phyloP scores from a whole-genome alignment of 2,329 filamentous ascomycete species.

The Microsporum canis region DNA sequence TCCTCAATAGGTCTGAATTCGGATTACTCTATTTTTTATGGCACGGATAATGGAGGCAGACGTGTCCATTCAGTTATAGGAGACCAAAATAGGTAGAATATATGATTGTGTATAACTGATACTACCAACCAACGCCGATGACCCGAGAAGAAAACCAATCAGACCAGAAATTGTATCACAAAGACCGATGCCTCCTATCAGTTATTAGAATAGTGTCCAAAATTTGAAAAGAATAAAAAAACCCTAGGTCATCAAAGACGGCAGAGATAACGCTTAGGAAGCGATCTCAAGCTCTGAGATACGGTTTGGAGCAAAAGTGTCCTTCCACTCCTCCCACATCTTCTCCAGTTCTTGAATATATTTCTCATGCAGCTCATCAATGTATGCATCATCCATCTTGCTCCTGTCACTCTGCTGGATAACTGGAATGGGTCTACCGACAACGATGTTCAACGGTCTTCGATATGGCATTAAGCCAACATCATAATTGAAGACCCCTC shows the following conservation, averaged over 20 bases:
- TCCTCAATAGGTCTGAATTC: neutral
- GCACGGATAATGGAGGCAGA: neutral
- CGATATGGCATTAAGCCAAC: conserved; percentile 93
- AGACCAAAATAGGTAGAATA: neutral
- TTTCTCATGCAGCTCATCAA: conserved; percentile 65
- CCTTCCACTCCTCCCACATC: conserved; percentile 39
- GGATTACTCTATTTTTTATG: neutral
- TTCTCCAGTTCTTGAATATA: conserved; percentile 55
- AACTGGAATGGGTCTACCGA: conserved; percentile 69
- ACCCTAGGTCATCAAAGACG: neutral
- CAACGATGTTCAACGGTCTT: conserved; percentile 74
- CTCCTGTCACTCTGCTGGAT: conserved; percentile 43
- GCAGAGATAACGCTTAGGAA: conserved; percentile 18
- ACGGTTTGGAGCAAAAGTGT: conserved; percentile 35
- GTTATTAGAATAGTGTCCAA: neutral
- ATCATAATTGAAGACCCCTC: conserved; percentile 95
- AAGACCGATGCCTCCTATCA: neutral
- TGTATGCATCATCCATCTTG: conserved; percentile 60
- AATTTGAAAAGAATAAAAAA: neutral
- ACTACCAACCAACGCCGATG: neutral
- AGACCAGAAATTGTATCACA: neutral
- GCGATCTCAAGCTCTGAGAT: conserved; percentile 36
- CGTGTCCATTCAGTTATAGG: neutral
- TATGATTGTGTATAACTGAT: neutral
- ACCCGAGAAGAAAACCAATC: neutral